Base-by-base conservation (phyloP, 495 filamentous ascomycete genomes). In the Penicillium macrosclerotiorum region DNA sequence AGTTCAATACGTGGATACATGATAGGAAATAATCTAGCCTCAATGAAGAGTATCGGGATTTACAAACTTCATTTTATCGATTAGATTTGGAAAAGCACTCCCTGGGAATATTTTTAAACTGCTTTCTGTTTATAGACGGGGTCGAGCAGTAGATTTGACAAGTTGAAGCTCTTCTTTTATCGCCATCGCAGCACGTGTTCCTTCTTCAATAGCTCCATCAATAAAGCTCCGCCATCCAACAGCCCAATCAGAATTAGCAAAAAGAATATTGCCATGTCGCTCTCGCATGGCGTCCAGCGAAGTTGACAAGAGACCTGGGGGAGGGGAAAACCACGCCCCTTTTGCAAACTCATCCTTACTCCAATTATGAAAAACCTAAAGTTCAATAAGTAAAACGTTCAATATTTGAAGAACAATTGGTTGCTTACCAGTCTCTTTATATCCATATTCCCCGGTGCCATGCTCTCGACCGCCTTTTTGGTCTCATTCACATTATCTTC, bases 171-270 rank as follows among this genome's bases (percentile, higher is more conserved):
- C 56, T 13, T 59, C 52, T n/a, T 36, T 52, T 5, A 55, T 30
- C 4, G 42, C 45, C 36, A 47, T 49, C 4, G 56, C 56, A 5
- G 52, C 56, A 9, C 56, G 42, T 1, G 57, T 54, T 2, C 61
- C 61, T 30, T 60, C 55, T 30, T 67, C 63, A 42, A 67, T 60
- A 14, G 63, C 63, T 18, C 63, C 63, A 37, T 67, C 63, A 43
- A 64, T 63, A 20, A 63, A 67, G 18, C 61, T 51, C 11, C 56
- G 53, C 63, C 63, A 67, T 0, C 61, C 63, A 30, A 54, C 30
- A 7, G 61, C 59, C 64, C 64, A 67, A 39, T 67, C 64, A 3
- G 56, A 51, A 26, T 52, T 64, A 3, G 61, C 61, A 47, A 67
- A 60, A 2, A 55, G 9, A 13, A 63, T 32, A 26, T 60, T 59